Base-by-base conservation (phyloP, 202 grass and related monocot genomes). In the Schoenoplectus tabernaemontani region DNA sequence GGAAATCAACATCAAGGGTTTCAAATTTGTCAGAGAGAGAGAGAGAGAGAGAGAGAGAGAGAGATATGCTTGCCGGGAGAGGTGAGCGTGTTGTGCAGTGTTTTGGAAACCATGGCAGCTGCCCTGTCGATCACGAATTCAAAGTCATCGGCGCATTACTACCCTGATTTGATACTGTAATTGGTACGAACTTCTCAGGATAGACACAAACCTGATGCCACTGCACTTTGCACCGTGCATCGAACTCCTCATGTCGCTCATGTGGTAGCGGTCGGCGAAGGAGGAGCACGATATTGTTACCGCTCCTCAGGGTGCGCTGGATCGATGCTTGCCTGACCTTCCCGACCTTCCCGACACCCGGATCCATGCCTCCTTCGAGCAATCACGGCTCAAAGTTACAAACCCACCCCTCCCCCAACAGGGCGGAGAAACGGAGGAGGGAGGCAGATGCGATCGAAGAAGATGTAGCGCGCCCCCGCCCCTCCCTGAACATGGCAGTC, bases 171-270 rank as follows among this genome's bases (percentile, higher is more conserved):
- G 85, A 95, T 59, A 98, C 84, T 57, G 87, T 88, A 7, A 95
- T 67, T 23, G 38, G 59, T 51, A 84, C 50, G 4, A 98, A 85
- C 13, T 86, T 77, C 4, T 88, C 78, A 1, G 81, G 68, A 46
- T 98, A 98, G 57, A 95, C 71, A 67, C 86, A 86, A 34, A 98
- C 91, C 56, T 91, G 90, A 80, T 98, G 96, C 96, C 96, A 98
- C 88, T 98, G 96, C 86, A 95, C 91, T 22, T 88, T 42, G 88
- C 86, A 91, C 26, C 96, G 81, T 3, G 90, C 83, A 0, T 92
- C 91, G 50, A 95, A 92, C 59, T 92, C 89, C 64, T 89, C 87
- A 17, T 91, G 89, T 43, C 90, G 89, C 78, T 92, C 96, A 37
- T 87, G 79, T 1, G 91, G 86, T 42, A 95, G 50, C 26, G 91